Conservation (phyloP, 345 rosid genomes). For the Salix exigua region DNA sequence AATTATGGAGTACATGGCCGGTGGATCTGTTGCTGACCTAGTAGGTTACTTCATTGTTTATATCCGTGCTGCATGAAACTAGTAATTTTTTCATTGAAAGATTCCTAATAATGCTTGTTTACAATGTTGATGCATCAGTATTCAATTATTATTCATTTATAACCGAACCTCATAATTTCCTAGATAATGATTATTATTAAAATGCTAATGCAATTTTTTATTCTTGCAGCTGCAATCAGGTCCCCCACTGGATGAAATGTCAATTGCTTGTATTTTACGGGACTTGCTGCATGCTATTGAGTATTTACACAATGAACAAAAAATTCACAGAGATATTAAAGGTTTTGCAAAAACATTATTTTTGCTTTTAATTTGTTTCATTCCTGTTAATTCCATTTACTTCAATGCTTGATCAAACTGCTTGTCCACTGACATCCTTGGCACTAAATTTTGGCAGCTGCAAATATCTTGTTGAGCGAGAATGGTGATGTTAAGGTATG, state of each 20-base stretch:
- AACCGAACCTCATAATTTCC: neutral
- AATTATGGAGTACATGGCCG: conserved; percentile 99
- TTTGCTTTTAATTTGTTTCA: neutral
- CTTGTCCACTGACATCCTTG: neutral
- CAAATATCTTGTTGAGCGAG: conserved; percentile 89
- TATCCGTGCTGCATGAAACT: conserved; percentile 13
- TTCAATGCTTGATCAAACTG: neutral
- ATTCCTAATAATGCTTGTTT: neutral
- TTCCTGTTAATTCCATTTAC: neutral
- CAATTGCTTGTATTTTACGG: conserved; percentile 86
- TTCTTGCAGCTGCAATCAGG: conserved; percentile 86
- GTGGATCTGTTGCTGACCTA: conserved; percentile 99
- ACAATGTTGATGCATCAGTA: neutral
- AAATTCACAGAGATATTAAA: conserved; percentile 98
- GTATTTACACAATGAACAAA: conserved; percentile 89
- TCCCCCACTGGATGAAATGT: conserved; percentile 82
- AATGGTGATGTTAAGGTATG: conserved; percentile 97
- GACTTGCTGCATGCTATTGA: conserved; percentile 97
- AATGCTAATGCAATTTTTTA: conserved; percentile 21
- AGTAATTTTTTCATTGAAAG: neutral
- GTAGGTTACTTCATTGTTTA: conserved; percentile 54
- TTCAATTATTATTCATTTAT: neutral
- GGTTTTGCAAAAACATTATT: conserved; percentile 35
- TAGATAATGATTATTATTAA: neutral
- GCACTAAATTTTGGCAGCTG: conserved; percentile 56